phyloP scores from a whole-genome alignment of 331 rosid species.

The Quercus lobata region DNA sequence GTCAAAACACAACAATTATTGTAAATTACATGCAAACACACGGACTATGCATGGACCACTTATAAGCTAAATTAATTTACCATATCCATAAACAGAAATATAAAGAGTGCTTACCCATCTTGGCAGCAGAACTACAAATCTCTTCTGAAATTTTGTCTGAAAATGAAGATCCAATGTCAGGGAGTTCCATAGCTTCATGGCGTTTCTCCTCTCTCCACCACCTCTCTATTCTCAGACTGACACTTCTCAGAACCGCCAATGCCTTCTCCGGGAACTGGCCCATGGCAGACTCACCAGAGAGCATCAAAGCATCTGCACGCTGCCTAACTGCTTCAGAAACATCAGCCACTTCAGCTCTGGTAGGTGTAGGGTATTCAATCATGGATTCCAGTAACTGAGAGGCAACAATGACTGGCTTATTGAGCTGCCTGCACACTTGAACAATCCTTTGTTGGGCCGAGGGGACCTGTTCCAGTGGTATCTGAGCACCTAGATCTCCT shows the following conservation, averaged over 20 bases:
- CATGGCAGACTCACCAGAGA: slow-evolving; percentile 99
- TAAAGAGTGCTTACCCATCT: slow-evolving; percentile 74
- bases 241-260: slow-evolving; percentile 87
- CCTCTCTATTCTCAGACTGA: slow-evolving; percentile 92
- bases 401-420: slow-evolving; percentile 97
- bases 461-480: slow-evolving; percentile 97
- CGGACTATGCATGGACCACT: background rate
- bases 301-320: slow-evolving; percentile 99
- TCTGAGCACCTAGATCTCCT: slow-evolving; percentile 98
- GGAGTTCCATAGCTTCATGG: slow-evolving; percentile 73
- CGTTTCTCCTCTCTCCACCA: slow-evolving; percentile 99
- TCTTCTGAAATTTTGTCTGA: slow-evolving; percentile 89
- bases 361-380: slow-evolving; percentile 98
- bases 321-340: slow-evolving; percentile 99
- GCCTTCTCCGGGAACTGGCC: slow-evolving; percentile 99
- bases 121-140: slow-evolving; percentile 95
- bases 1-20: too few species aligned
- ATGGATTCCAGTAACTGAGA: slow-evolving; percentile 97
- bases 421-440: slow-evolving; percentile 88
- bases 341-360: slow-evolving; percentile 99
- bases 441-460: slow-evolving; percentile 92
- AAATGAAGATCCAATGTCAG: slow-evolving; percentile 67
- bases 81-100: slow-evolving; percentile 9
- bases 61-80: background rate
- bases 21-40: background rate